phyloP scores from a whole-genome alignment of 208 protist genomes.

The Leishmania arabica region DNA sequence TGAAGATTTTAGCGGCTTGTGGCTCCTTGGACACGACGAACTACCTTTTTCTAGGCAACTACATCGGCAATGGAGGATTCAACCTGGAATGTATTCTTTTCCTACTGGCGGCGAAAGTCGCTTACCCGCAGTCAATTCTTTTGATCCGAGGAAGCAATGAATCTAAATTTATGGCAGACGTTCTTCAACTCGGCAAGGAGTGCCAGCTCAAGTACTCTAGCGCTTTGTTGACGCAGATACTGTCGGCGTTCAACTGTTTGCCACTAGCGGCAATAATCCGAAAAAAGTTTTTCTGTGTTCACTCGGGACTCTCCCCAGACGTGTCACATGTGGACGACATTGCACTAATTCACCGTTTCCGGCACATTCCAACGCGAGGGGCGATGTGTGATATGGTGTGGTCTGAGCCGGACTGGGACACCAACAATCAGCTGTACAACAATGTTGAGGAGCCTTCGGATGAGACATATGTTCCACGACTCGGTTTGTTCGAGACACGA shows the following conservation, averaged over 20 bases:
- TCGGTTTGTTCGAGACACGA: constrained; percentile 57
- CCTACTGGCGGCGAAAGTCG: constrained; percentile 96
- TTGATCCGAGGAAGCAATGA: constrained; percentile 95
- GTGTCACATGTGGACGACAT: constrained; percentile 95
- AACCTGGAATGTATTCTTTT: constrained; percentile 97
- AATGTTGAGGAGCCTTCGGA: constrained; percentile 31
- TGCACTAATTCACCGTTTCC: constrained; percentile 94
- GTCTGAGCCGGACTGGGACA: constrained; percentile 98
- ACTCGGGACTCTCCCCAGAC: constrained; percentile 97
- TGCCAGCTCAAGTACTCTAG: constrained; percentile 93
- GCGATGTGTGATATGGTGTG: constrained; percentile 99
- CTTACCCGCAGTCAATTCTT: constrained; percentile 84
- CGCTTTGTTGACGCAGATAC: constrained; percentile 41
- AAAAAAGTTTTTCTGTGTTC: constrained; percentile 99
- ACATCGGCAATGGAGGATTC: constrained; percentile 97
- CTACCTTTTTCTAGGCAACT: constrained; percentile 99
- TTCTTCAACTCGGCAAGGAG: constrained; percentile 95
- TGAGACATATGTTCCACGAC: constrained; percentile 64
- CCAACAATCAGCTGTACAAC: constrained; percentile 78
- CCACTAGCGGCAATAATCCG: constrained; percentile 97
- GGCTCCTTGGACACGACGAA: constrained; percentile 85
- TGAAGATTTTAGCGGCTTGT: constrained; percentile 78
- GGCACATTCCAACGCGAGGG: constrained; percentile 97
- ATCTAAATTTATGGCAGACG: constrained; percentile 81
- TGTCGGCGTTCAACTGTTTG: constrained; percentile 96